Evolutionary conservation across 2,329 filamentous ascomycete genomes (phyloP).

Genomic region (Exserohilum rostratum): DNA sequence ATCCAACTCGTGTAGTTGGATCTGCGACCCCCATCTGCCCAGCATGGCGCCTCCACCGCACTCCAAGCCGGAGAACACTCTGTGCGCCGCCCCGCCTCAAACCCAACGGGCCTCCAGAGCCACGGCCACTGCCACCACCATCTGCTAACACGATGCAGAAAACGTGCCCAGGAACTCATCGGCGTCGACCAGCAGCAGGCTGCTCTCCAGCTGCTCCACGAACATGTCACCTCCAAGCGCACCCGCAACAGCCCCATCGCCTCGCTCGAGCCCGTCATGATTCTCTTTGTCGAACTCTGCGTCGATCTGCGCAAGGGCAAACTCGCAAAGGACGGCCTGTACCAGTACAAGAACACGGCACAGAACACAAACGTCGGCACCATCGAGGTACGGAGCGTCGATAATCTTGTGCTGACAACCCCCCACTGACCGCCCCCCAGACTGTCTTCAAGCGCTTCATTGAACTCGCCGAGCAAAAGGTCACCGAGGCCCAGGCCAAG

Average conservation of each 20-base stretch:
- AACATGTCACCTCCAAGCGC: conserved; percentile 98
- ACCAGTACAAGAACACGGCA: conserved; percentile 99
- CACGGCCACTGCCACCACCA: too few relatives aligned
- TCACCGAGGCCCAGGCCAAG: conserved; percentile 93
- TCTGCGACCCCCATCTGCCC: conserved; percentile 39
- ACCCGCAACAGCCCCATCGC: conserved; percentile 97
- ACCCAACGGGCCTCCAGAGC: too few relatives aligned
- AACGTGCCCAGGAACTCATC: conserved; percentile 97
- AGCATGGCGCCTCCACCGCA: conserved; percentile 93
- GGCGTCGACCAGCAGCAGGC: conserved; percentile 92
- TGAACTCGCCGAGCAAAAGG: conserved; percentile 93
- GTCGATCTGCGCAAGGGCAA: conserved; percentile 99
- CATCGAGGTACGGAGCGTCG: conserved; percentile 72
- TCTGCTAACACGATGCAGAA: conserved; percentile 28
- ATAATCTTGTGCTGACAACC: background rate
- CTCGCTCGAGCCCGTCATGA: conserved; percentile 96
- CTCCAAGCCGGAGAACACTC: conserved; percentile 98
- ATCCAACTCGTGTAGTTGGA: conserved; percentile 37
- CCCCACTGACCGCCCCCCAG: conserved; percentile 31
- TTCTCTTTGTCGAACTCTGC: conserved; percentile 94
- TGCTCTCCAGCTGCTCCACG: conserved; percentile 92
- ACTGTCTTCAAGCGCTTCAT: conserved; percentile 97
- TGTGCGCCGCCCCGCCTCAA: conserved; percentile 51
- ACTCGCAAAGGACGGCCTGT: conserved; percentile 96
- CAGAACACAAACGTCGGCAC: conserved; percentile 99